These are phyloP conservation scores for Amanita exitialis DNA, from an alignment of 768 basidiomycete species.

Conservation along the genomic window DNA sequence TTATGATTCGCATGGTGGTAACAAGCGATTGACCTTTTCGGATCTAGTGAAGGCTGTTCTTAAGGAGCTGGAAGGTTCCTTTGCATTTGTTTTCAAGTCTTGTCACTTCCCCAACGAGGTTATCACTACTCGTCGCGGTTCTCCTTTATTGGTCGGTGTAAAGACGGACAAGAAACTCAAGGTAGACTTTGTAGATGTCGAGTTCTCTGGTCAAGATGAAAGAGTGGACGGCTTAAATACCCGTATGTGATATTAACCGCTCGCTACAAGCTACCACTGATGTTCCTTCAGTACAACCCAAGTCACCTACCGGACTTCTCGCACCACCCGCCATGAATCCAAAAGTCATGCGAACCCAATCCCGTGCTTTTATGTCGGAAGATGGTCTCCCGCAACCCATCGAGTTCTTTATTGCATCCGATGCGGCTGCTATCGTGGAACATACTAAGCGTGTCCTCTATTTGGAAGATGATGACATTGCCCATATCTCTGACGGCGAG, in stretches of 20 bases:
- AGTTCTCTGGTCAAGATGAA: constrained; percentile 71
- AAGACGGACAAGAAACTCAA: constrained; percentile 99
- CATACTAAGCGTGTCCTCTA: constrained; percentile 99
- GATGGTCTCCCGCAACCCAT: constrained; percentile 98
- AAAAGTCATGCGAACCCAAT: constrained; percentile 89
- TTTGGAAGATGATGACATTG: constrained; percentile 98
- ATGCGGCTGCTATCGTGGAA: constrained; percentile 92
- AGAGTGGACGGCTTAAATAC: constrained; percentile 8
- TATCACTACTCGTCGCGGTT: constrained; percentile 93
- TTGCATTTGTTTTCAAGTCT: constrained; percentile 99
- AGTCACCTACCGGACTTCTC: constrained; percentile 50
- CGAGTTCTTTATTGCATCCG: constrained; percentile 98
- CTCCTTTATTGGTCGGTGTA: constrained; percentile 93
- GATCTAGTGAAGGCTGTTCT: constrained; percentile 90
- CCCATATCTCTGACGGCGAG: constrained; percentile 94
- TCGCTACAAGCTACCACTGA: neutral
- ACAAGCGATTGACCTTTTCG: constrained; percentile 81
- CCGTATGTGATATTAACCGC: constrained; percentile 8
- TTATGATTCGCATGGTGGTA: constrained; percentile 77
- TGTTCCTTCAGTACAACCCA: constrained; percentile 27
- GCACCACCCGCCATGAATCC: constrained; percentile 54
- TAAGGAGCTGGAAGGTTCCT: constrained; percentile 97
- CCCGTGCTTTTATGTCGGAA: constrained; percentile 96
- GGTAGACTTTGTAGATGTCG: constrained; percentile 99
- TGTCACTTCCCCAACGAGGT: constrained; percentile 91